These are phyloP conservation scores for Termitomyces sp. DNA, from an alignment of 768 basidiomycete genomes.

Conservation along the genomic window DNA sequence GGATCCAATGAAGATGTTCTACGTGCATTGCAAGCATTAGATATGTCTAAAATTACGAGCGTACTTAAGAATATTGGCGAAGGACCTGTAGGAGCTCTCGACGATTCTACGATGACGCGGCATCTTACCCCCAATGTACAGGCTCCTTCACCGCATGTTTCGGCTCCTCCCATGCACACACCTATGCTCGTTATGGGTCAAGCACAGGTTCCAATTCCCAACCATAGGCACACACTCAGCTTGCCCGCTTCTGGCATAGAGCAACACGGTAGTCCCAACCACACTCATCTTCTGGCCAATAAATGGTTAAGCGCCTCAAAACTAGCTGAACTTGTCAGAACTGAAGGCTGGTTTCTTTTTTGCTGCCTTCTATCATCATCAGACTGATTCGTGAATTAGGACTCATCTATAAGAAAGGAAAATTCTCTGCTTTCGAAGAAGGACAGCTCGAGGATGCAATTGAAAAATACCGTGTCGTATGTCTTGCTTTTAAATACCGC, in stretches of 20 bases:
- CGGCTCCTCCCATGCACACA: conserved; percentile 16
- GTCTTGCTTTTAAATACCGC: conserved; percentile 15
- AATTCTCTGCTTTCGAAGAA: conserved; percentile 79
- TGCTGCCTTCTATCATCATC: neutral
- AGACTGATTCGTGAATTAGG: conserved; percentile 35
- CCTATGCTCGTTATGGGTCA: neutral
- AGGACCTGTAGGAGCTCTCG: conserved; percentile 42
- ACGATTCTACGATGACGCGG: conserved; percentile 16
- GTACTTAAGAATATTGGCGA: conserved; percentile 66
- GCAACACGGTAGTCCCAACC: conserved; percentile 45
- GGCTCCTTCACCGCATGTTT: neutral
- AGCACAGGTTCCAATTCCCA: neutral
- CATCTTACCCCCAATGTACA: neutral
- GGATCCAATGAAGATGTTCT: conserved; percentile 72
- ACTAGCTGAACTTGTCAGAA: conserved; percentile 63
- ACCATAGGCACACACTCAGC: conserved; percentile 35
- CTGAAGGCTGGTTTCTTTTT: conserved; percentile 46
- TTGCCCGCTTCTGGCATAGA: conserved; percentile 38
- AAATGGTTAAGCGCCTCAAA: conserved; percentile 76
- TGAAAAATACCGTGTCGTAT: conserved; percentile 55
- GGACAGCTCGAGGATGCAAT: conserved; percentile 63
- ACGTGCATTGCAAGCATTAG: conserved; percentile 69
- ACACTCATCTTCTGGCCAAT: conserved; percentile 67
- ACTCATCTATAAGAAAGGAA: conserved; percentile 85
- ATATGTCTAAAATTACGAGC: conserved; percentile 65